A percentile compares a stretch with the other conserved stretches of the same genome.
Evolutionary conservation across 2,329 filamentous ascomycete genomes (phyloP).

Genomic region (Trichoderma afroharzianum): DNA sequence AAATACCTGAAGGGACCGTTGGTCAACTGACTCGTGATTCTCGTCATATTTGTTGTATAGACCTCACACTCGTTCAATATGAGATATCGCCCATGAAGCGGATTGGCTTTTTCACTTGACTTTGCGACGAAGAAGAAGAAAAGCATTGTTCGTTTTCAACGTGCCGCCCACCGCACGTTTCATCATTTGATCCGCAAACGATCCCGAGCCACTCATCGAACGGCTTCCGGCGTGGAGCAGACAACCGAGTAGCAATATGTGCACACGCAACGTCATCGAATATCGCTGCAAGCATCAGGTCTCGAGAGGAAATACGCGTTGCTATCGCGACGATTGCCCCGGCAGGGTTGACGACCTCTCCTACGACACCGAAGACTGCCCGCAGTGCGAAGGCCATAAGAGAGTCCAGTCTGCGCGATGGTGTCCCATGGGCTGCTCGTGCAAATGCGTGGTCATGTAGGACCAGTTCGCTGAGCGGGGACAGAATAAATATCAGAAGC

Average conservation of each 20-base stretch:
- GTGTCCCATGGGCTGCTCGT: constrained; percentile 35
- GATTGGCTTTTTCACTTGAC: neutral
- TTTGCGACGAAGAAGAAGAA: neutral
- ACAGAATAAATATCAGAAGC: neutral
- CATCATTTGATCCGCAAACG: neutral
- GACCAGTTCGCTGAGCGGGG: neutral
- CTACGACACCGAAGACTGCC: constrained; percentile 31
- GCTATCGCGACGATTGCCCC: constrained; percentile 32
- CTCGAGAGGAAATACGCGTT: constrained; percentile 34
- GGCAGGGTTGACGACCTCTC: constrained; percentile 31
- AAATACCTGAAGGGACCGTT: constrained; percentile 4
- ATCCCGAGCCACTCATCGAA: neutral
- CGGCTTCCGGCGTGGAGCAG: neutral
- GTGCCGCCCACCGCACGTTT: neutral
- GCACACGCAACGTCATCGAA: constrained; percentile 32
- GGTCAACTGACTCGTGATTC: neutral
- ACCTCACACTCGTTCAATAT: constrained; percentile 5
- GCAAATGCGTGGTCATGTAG: constrained; percentile 25
- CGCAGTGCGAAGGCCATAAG: constrained; percentile 33
- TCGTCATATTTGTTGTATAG: neutral
- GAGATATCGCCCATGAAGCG: neutral
- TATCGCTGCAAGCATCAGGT: constrained; percentile 37
- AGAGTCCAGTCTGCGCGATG: constrained; percentile 34
- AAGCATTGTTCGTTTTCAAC: neutral
- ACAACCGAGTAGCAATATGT: constrained; percentile 27